Evolutionary conservation across 352 stramenopile genomes (phyloP), one percentile per base, ranked within the genome.

Genomic region (Thalassiosira delicatula): DNA sequence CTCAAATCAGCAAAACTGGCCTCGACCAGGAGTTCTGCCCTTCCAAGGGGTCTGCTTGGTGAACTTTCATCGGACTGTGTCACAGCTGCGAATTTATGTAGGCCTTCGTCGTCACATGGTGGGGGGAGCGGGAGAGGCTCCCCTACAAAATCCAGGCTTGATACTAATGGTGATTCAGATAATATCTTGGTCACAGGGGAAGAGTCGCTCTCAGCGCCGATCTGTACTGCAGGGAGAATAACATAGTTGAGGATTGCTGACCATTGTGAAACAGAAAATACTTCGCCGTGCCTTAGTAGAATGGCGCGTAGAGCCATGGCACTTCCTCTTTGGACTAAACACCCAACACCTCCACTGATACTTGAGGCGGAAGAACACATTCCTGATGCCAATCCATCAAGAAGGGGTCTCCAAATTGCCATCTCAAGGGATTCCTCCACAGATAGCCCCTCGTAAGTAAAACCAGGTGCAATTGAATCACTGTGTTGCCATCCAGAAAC

Each of bases 1-100:
- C 88, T 77, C 65, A 94, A 81, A 76, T 93, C 91, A 25, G 89
- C 87, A 83, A 94, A 94, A 65, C 89, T 93, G 21, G 91, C 91
- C 73, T 94, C 91, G 1, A 93, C 81, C 8, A 94, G 63, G 0
- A 94, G 78, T 84, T 94, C 91, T 79, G 88, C 80, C 32, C 67
- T 72, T 66, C 91, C 91, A 40, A 93, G 78, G 27, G 70, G 73
- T 59, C 91, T 84, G 27, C 66, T 88, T 2, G 85, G 85, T 40
- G 89, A 81, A 42, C 65, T 88, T 42, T 93, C 88, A 46, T 89
- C 81, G 40, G 77, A 81, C 49, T 90, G 81, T 30, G 85, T 69
- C 54, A 89, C 76, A 35, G 73, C 51, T 70, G 84, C 79, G 76
- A 92, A 93, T 70, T 89, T 89, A 27, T 88, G 51, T n/a, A 94